Percentiles rank a stretch among this genome's conserved stretches.
Evolutionary conservation across 495 filamentous ascomycete genomes (phyloP).

Genomic region (Viridothelium virens): DNA sequence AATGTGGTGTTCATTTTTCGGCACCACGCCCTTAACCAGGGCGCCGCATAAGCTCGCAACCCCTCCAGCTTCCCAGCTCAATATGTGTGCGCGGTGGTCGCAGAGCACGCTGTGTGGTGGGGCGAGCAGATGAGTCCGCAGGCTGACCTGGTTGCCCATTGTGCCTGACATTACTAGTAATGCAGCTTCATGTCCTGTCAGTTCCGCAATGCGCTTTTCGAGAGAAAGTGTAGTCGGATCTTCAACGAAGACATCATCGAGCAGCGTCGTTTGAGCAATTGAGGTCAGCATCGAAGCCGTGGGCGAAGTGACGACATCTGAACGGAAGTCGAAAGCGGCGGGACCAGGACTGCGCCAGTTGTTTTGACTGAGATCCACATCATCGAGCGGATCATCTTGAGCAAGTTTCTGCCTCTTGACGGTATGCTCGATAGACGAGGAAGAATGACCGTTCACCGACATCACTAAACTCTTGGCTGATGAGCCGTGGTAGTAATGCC

Average conservation of each 20-base stretch:
- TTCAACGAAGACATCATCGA: conserved; percentile 78
- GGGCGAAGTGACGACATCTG: conserved; percentile 82
- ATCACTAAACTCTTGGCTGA: not conserved
- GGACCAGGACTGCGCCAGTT: conserved; percentile 55
- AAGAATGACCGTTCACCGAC: not conserved
- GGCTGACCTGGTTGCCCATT: conserved; percentile 76
- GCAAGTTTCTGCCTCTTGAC: conserved; percentile 5
- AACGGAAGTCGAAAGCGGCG: conserved; percentile 57
- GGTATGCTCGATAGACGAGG: conserved; percentile 1
- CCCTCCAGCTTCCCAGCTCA: conserved; percentile 67
- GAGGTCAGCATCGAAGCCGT: conserved; percentile 70
- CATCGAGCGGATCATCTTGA: not conserved
- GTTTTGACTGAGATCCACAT: conserved; percentile 20
- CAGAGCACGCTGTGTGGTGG: conserved; percentile 66
- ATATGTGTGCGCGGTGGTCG: conserved; percentile 59
- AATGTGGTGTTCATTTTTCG: conserved; percentile 60
- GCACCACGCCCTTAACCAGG: conserved; percentile 49
- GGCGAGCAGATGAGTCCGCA: conserved; percentile 58
- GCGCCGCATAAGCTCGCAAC: conserved; percentile 54
- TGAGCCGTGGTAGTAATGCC: not conserved
- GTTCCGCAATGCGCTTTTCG: conserved; percentile 55
- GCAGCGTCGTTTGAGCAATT: conserved; percentile 45
- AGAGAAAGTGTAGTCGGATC: conserved; percentile 71
- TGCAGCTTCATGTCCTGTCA: conserved; percentile 64
- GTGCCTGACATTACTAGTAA: conserved; percentile 81